Evolutionary conservation across 139 green algal genomes (phyloP).

Genomic region (Eudorina sp.): DNA sequence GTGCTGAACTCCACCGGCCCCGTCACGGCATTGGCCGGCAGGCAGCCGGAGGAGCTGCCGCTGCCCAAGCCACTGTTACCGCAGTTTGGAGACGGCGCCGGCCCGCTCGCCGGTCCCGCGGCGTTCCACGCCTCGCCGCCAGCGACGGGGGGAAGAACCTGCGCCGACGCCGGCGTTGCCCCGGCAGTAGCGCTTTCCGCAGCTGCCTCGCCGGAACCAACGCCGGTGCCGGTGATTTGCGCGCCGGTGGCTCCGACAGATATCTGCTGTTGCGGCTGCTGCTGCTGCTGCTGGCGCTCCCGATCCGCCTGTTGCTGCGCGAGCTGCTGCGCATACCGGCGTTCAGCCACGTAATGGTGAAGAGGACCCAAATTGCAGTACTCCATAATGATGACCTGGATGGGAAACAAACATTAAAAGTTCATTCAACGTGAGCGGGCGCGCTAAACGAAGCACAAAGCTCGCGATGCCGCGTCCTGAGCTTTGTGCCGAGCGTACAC

Average conservation of each 20-base stretch:
- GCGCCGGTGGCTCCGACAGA: not conserved
- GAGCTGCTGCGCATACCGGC: slow-evolving; percentile 47
- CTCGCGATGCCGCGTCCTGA: too few species aligned
- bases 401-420: not conserved
- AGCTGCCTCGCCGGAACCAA: not conserved
- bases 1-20: slow-evolving; percentile 47
- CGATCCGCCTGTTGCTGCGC: slow-evolving; percentile 8
- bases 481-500: too few species aligned
- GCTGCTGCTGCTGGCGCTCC: slow-evolving; percentile 13
- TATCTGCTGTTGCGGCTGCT: too few species aligned
- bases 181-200: too few species aligned
- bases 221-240: not conserved
- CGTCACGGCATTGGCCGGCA: not conserved
- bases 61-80: not conserved
- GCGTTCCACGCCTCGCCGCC: not conserved
- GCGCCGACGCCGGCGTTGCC: not conserved
- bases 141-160: not conserved
- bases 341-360: slow-evolving; percentile 57
- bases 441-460: too few species aligned
- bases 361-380: slow-evolving; percentile 62
- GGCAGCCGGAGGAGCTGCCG: not conserved
- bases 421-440: too few species aligned
- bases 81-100: not conserved
- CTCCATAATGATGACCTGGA: slow-evolving; percentile 65
- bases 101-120: not conserved